Conservation (phyloP, 2,329 filamentous ascomycete genomes). For the Escovopsis sp. region DNA sequence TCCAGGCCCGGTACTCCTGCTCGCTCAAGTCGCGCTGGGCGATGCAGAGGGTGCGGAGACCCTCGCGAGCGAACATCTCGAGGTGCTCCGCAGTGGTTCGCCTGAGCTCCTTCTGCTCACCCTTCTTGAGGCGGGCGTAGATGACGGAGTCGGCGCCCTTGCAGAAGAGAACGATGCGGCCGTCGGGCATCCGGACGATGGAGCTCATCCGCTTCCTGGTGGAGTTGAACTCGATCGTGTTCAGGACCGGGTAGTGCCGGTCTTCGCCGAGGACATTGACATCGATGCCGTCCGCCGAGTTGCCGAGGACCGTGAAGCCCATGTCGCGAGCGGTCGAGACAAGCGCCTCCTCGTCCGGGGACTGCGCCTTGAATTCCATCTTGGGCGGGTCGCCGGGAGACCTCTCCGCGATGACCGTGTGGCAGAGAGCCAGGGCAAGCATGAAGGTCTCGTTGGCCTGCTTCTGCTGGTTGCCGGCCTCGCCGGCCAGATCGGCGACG, state of each 20-base stretch:
- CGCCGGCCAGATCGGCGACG: constrained; percentile 65
- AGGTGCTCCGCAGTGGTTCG: constrained; percentile 80
- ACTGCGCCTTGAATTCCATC: constrained; percentile 94
- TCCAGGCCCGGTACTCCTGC: constrained; percentile 74
- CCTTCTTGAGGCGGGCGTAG: constrained; percentile 74
- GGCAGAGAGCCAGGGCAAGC: constrained; percentile 87
- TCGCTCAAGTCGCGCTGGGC: constrained; percentile 70
- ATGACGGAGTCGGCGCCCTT: constrained; percentile 97
- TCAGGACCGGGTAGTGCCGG: constrained; percentile 71
- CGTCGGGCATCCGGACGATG: constrained; percentile 87
- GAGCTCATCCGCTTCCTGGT: constrained; percentile 95
- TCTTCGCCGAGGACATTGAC: constrained; percentile 81
- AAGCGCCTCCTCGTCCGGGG: constrained; percentile 86
- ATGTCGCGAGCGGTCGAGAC: constrained; percentile 90
- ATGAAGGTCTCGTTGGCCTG: constrained; percentile 78
- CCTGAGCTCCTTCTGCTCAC: constrained; percentile 74
- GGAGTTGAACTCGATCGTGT: constrained; percentile 95
- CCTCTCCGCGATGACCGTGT: constrained; percentile 87
- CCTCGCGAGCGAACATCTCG: constrained; percentile 93
- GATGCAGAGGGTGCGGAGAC: constrained; percentile 86
- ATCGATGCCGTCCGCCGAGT: constrained; percentile 64
- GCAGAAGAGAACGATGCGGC: constrained; percentile 80
- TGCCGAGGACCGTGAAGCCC: constrained; percentile 82
- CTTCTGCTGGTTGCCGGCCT: constrained; percentile 62
- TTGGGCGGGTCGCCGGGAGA: constrained; percentile 78